Percentiles rank a stretch among this genome's conserved stretches.
Evolutionary conservation across 257 asterid species (phyloP).

Genomic region (Coffea canephora): DNA sequence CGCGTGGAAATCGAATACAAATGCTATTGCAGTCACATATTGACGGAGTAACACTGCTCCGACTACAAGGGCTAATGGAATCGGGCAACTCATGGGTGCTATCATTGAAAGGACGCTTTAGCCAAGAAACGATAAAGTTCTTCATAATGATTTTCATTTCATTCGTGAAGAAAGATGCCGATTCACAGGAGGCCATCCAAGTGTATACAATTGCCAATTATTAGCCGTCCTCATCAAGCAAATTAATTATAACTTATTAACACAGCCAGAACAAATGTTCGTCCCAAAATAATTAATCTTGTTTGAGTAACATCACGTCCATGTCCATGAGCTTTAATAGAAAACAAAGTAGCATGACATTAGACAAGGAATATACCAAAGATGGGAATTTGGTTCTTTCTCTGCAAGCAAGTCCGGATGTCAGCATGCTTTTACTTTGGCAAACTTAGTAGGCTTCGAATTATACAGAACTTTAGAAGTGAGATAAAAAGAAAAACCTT

Average conservation of each 20-base stretch:
- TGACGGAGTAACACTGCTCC: background rate
- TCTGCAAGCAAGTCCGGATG: slow-evolving; percentile 24
- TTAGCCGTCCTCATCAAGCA: background rate
- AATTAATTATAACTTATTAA: background rate
- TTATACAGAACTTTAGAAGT: slow-evolving; percentile 24
- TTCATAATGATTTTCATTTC: background rate
- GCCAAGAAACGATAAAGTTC: background rate
- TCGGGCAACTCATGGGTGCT: too few relatives aligned
- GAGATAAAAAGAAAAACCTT: background rate
- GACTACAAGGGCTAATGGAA: too few relatives aligned
- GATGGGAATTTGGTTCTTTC: slow-evolving; percentile 40
- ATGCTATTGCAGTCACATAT: background rate
- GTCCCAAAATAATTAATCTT: background rate
- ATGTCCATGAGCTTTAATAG: background rate
- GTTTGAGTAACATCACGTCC: background rate
- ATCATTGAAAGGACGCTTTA: background rate
- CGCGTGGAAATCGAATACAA: background rate
- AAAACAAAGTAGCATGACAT: slow-evolving; percentile 6
- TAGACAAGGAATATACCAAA: slow-evolving; percentile 28
- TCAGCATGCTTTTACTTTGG: slow-evolving; percentile 24
- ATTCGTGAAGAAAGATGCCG: background rate
- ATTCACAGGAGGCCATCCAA: background rate
- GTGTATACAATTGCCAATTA: too few relatives aligned
- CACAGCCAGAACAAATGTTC: too few relatives aligned
- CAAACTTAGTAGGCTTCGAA: slow-evolving; percentile 22